Evolutionary conservation across 1,139 yeast species (phyloP).

Genomic region (Hanseniaspora gamundiae): DNA sequence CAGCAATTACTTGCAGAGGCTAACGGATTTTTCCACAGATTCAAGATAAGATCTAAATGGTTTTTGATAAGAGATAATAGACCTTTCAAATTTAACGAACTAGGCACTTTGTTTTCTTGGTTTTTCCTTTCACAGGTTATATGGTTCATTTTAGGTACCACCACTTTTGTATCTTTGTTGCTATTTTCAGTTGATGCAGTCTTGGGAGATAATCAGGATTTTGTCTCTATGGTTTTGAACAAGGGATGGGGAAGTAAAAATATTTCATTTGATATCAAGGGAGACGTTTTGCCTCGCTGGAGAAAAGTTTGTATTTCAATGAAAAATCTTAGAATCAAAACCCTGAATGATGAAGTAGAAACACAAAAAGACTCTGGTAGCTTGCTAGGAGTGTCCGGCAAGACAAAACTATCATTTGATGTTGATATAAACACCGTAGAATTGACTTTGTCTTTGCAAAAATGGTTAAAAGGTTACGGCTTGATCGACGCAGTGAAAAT

Average conservation of each 20-base stretch:
- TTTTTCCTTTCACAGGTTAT: conserved; percentile 40
- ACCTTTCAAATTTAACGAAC: conserved; percentile 40
- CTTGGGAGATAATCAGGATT: conserved; percentile 28
- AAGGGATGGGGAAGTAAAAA: conserved; percentile 27
- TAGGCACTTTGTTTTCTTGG: conserved; percentile 49
- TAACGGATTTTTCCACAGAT: conserved; percentile 31
- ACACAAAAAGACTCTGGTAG: conserved; percentile 12
- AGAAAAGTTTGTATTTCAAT: conserved; percentile 49
- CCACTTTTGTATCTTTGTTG: conserved; percentile 46
- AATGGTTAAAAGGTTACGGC: conserved; percentile 64
- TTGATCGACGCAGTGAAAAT: conserved; percentile 50
- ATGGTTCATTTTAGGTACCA: conserved; percentile 54
- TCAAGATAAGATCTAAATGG: conserved; percentile 46
- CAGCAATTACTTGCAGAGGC: conserved; percentile 35
- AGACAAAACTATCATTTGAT: conserved; percentile 17
- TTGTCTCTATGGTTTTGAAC: conserved; percentile 25
- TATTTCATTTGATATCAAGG: conserved; percentile 34
- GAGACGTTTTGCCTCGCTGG: conserved; percentile 34
- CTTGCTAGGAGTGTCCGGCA: conserved; percentile 8
- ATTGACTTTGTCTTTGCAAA: conserved; percentile 47
- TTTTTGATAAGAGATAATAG: conserved; percentile 38
- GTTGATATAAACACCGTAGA: conserved; percentile 43
- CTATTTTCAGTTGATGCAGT: conserved; percentile 36
- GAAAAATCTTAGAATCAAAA: conserved; percentile 35
- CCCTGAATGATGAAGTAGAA: conserved; percentile 18